Percentiles rank a stretch among this genome's conserved stretches.
phyloP scores from a whole-genome alignment of 2,329 filamentous ascomycete species.

The Pseudocercospora eumusae region DNA sequence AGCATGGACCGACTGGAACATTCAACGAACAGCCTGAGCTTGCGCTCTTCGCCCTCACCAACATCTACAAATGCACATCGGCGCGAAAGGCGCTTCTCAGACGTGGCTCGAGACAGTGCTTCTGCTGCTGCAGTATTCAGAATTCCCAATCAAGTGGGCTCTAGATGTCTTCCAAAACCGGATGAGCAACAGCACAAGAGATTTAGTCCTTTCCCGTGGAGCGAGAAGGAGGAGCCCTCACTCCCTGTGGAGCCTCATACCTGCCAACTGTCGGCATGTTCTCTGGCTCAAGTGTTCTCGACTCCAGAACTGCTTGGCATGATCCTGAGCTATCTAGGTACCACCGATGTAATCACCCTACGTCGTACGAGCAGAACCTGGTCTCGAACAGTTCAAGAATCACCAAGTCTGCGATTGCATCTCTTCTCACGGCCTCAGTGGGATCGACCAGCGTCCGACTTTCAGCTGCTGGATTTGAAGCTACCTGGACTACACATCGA shows the following conservation, averaged over 20 bases:
- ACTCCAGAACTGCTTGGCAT: constrained; percentile 34
- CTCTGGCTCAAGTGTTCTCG: constrained; percentile 28
- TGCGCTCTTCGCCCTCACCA: neutral
- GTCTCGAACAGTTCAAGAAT: constrained; percentile 23
- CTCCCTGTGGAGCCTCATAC: constrained; percentile 8
- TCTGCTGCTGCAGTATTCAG: neutral
- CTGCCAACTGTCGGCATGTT: constrained; percentile 21
- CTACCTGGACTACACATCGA: constrained; percentile 31
- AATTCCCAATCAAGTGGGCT: neutral
- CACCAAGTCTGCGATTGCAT: constrained; percentile 32
- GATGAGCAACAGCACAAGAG: constrained; percentile 4
- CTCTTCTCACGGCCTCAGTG: constrained; percentile 31
- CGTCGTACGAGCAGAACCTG: constrained; percentile 27
- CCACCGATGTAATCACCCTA: constrained; percentile 25
- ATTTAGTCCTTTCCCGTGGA: neutral
- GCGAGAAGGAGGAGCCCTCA: constrained; percentile 2
- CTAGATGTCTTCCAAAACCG: neutral
- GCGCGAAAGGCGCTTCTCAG: constrained; percentile 23
- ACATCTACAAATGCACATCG: neutral
- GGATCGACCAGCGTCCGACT: constrained; percentile 24
- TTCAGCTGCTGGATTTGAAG: constrained; percentile 29
- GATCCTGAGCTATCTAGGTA: constrained; percentile 27
- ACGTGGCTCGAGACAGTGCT: constrained; percentile 5
- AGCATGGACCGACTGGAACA: constrained; percentile 8
- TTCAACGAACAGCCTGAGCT: neutral